Evolutionary conservation across 2,329 filamentous ascomycete species (phyloP), one percentile per base, ranked within the genome.

Genomic region (Botrytis hyacinthi): DNA sequence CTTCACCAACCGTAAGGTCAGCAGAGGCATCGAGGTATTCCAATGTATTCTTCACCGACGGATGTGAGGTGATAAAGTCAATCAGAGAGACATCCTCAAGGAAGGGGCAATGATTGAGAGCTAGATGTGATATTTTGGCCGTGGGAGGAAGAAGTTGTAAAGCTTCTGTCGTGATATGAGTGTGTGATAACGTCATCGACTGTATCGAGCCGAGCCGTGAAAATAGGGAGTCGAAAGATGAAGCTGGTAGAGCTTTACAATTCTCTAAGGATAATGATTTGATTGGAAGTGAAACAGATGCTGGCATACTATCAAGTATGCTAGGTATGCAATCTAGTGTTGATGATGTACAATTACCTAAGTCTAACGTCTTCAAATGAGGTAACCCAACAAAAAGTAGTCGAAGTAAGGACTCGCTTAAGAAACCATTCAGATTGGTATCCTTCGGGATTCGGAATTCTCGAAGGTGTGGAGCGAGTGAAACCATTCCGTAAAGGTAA

Each of bases 51-150:
- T 70, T 74, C 5, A 72, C 71, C 2, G 73, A 46, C 20, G 66
- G 51, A 67, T 95, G 92, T 44, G 87, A 87, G 18, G 87, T 85
- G 75, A 95, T 81, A 78, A 94, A 94, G 73, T 90, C 85, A 75
- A 93, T 88, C 40, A 94, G 87, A 18, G 84, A 87, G n/a, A 87
- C 84, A 0, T 91, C 88, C 22, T 88, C 88, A 69, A 95, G 84
- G 67, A 89, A 86, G 71, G 87, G 89, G 85, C 92, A 94, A 81
- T 92, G 92, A 75, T 91, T 89, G 66, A 95, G 83, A 79, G 93
- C 94, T 72, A 95, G 83, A 80, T 95, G 92, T 1, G 91, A 93
- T 76, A 95, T 86, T 75, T 85, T 86, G 18, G 92, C 92, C 18
- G 90, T 90, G 35, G 85, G 80, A 4, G 92, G 92, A 75, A 95